Conservation (phyloP, 2,329 filamentous ascomycete genomes). For the Zymoseptoria pseudotritici region DNA sequence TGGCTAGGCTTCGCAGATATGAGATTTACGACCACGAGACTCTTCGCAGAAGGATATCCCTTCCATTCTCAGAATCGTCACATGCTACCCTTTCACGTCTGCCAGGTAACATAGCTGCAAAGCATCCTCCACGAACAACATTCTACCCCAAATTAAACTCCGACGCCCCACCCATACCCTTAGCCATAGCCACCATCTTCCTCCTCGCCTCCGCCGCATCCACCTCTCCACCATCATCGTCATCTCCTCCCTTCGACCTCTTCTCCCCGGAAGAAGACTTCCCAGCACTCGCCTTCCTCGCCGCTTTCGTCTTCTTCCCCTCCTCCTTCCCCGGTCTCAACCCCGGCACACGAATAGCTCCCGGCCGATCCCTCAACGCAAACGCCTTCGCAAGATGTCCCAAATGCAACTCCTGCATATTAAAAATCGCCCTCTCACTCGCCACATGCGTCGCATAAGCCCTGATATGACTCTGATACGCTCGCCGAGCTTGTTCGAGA, state of each 20-base stretch:
- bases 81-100: no score
- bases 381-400: constrained; percentile 94
- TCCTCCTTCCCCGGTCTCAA: constrained; percentile 43
- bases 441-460: constrained; percentile 92
- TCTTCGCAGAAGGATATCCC: no score
- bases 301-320: constrained; percentile 40
- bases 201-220: constrained; percentile 42
- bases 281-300: constrained; percentile 31
- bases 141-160: constrained; percentile 50
- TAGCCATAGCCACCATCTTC: constrained; percentile 49
- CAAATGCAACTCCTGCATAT: constrained; percentile 83
- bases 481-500: constrained; percentile 73
- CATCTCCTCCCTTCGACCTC: constrained; percentile 23
- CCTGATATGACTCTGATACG: constrained; percentile 84
- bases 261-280: constrained; percentile 27
- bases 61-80: no score
- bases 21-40: no score
- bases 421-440: constrained; percentile 77
- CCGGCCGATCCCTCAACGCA: constrained; percentile 78
- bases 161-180: constrained; percentile 45
- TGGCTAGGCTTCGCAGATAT: no score
- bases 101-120: no score
- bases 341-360: constrained; percentile 58
- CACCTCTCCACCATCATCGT: constrained; percentile 22
- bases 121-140: no score